Base-by-base conservation (phyloP, 192 early-diverging fungal species). In the Cetraspora pellucida region DNA sequence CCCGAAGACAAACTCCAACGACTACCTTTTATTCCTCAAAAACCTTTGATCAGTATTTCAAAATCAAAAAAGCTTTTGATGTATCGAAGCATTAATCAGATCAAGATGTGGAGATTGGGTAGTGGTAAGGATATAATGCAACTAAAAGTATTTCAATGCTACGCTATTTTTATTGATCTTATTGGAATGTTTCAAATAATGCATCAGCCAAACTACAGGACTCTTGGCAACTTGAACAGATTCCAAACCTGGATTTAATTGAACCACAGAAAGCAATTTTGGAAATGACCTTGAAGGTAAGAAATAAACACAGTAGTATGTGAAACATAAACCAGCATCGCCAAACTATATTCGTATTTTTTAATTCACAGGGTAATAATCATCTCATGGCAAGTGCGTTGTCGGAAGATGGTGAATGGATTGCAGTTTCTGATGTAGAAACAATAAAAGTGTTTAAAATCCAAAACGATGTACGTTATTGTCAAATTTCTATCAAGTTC, bases 41-140 rank as follows among this genome's bases (percentile, higher is more conserved):
- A 87, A 58, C 84, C 83, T 75, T 76, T 85, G 66, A 84, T 79
- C 27, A 88, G 83, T 52, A 80, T 89, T 65, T 88, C 79, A 78
- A 93, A 87, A 80, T 92, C 89, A 61, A 85, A 88, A 67, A 86
- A 83, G 60, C 81, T 82, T 31, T 81, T 91, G 72, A 83, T 91
- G 81, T 89, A 88, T 80, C 87, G 89, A 74, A 90, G 85, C 75
- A 83, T 83, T 13, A 87, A 90, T 58, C 50, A 58, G n/a, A 83
- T 97, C 74, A 92, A 95, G 74, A 79, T 98, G 47, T 98, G 93
- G 94, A 82, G 82, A 77, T 87, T 97, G 80, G 95, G 94, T 49
- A 89, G 88, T 78, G 86, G 79, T 81, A 81, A 77, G 75, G 52
- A 25, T 13, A n/a, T 2, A 37, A 46, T 78, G 57, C 2, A 14